Conservation (phyloP, 2,329 filamentous ascomycete genomes). For the Clarireedia sp. region DNA sequence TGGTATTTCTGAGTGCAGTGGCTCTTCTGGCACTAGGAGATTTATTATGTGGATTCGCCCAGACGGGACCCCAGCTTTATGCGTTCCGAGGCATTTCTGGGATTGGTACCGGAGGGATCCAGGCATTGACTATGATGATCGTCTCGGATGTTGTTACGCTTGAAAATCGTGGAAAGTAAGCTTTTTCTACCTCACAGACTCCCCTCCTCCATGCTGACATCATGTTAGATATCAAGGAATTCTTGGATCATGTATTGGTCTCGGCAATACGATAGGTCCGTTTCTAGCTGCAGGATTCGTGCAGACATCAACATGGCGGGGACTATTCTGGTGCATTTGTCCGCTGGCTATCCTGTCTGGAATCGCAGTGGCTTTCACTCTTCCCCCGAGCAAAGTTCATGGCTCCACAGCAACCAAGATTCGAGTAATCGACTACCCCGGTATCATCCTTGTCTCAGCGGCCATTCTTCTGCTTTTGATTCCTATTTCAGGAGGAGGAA, state of each 20-base stretch:
- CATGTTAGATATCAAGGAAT: conserved; percentile 34
- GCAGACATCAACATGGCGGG: conserved; percentile 34
- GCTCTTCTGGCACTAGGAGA: conserved; percentile 47
- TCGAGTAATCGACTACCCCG: conserved; percentile 51
- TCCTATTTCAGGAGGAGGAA: conserved; percentile 53
- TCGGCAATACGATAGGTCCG: conserved; percentile 37
- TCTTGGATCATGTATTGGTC: conserved; percentile 33
- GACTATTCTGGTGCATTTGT: conserved; percentile 42
- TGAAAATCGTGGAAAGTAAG: conserved; percentile 48
- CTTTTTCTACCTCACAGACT: neutral
- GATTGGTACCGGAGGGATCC: conserved; percentile 54
- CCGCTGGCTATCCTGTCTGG: conserved; percentile 42
- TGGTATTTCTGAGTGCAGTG: conserved; percentile 46
- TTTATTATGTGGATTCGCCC: conserved; percentile 49
- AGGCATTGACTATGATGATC: conserved; percentile 52
- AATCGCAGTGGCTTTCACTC: conserved; percentile 37
- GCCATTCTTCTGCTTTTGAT: conserved; percentile 54
- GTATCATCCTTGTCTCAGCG: conserved; percentile 45
- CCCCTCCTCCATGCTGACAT: neutral
- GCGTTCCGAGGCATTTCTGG: conserved; percentile 52
- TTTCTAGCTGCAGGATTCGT: conserved; percentile 37
- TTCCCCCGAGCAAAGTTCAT: conserved; percentile 45
- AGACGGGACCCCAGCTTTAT: conserved; percentile 50
- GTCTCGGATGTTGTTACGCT: conserved; percentile 52
- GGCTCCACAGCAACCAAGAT: conserved; percentile 40